Conservation (phyloP, 148 eudicot genomes). For the Silene uniflora region DNA sequence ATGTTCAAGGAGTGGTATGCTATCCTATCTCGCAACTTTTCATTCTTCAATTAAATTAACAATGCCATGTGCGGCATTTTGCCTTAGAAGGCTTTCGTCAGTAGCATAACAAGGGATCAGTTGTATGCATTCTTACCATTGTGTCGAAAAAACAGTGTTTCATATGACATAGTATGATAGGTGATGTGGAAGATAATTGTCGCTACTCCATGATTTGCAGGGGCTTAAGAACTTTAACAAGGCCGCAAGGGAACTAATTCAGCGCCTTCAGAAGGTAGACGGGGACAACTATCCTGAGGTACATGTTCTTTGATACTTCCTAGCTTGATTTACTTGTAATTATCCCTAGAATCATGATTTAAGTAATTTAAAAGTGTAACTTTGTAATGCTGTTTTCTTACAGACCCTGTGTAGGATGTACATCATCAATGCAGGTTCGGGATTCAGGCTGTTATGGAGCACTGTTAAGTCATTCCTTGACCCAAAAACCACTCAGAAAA, state of each 20-base stretch:
- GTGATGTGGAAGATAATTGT: background rate
- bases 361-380: background rate
- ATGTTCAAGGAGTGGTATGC: constrained; percentile 94
- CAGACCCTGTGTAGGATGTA: constrained; percentile 87
- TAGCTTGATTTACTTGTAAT: background rate
- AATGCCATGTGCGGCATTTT: too few relatives aligned
- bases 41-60: too few relatives aligned
- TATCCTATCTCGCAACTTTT: background rate
- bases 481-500: constrained; percentile 84
- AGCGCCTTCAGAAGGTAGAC: constrained; percentile 74
- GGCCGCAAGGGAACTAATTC: constrained; percentile 79
- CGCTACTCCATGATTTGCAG: constrained; percentile 28
- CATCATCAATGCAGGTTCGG: constrained; percentile 96
- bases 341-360: background rate
- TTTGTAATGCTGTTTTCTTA: constrained; percentile 3
- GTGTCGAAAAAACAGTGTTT: too few relatives aligned
- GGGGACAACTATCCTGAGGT: constrained; percentile 90
- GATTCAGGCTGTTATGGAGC: constrained; percentile 90
- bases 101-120: background rate
- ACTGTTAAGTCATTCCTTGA: constrained; percentile 90
- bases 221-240: constrained; percentile 86
- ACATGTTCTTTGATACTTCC: constrained; percentile 10
- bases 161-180: too few relatives aligned
- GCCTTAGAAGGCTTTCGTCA: too few relatives aligned
- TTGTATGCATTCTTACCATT: too few relatives aligned